Conservation (phyloP, 2,329 filamentous ascomycete genomes). For the Claviceps spartinae region DNA sequence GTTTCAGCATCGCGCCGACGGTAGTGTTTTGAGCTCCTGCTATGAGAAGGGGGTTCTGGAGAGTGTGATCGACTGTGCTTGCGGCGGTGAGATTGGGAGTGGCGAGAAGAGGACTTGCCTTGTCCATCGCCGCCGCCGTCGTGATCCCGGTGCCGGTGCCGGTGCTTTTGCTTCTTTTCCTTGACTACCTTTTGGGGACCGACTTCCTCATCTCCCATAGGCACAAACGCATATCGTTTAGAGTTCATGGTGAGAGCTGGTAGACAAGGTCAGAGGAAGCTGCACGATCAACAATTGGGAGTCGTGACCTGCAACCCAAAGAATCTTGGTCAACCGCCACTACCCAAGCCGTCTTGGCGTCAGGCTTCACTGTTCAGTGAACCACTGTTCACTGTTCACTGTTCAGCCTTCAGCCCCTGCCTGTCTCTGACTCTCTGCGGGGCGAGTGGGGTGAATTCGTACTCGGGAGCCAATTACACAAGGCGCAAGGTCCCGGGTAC, state of each 20-base stretch:
- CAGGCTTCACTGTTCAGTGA: no score
- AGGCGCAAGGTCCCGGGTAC: no score
- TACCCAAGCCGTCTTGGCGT: no score
- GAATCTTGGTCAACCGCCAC: no score
- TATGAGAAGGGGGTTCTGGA: conserved; percentile 13
- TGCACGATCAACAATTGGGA: no score
- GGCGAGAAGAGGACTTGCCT: conserved; percentile 16
- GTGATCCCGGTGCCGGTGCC: conserved; percentile 23
- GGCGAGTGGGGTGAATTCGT: no score
- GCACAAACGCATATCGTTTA: conserved; percentile 53
- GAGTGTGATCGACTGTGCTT: conserved; percentile 23
- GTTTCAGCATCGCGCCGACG: conserved; percentile 25
- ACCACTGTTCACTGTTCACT: no score
- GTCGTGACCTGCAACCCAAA: no score
- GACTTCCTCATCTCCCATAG: conserved; percentile 53
- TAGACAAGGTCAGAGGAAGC: background rate
- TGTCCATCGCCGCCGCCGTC: conserved; percentile 20
- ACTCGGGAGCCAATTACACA: no score
- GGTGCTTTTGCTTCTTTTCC: conserved; percentile 30
- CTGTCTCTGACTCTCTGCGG: no score
- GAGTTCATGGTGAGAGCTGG: conserved; percentile 26
- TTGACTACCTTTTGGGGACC: conserved; percentile 38
- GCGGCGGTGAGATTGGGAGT: conserved; percentile 13
- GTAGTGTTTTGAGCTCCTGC: conserved; percentile 27
- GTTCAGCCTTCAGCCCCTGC: no score